Base-by-base conservation (phyloP, 2,329 filamentous ascomycete species). In the Sclerotiophoma versabilis region DNA sequence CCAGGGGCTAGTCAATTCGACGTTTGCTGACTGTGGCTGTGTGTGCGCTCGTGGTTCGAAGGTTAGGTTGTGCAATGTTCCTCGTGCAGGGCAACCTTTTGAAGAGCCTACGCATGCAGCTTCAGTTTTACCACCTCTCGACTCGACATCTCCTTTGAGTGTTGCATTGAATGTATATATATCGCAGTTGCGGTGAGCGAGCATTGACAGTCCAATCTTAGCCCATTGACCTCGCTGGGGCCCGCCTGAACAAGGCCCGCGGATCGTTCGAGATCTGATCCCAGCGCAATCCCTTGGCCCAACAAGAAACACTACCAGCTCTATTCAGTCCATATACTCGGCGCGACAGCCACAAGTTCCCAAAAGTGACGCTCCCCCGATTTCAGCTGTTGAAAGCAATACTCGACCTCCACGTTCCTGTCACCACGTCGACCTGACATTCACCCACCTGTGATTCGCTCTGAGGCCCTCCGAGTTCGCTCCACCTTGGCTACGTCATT, bases 271-370 rank as follows among this genome's bases (percentile, higher is more conserved):
- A 61, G 59, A 63, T 52, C 49, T 64, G 58, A 59, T 62, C 59
- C 60, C 45, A 63, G 64, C 63, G 57, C 50, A 58, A 25, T 47
- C 62, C 66, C 65, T 65, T 57, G 61, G 56, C 67, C 60, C 69
- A 70, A 69, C 69, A 70, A 64, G 63, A 66, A 65, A 61, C 61
- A 60, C 30, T 32, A 48, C 44, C 46, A 50, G 52, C 46, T 30
- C 46, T 49, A 34, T 45, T 44, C 33, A 45, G 17, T 45, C 33
- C 45, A 45, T 29, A 32, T 46, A 25, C 34, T 34, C 30, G 27
- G 39, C 47, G 25, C 41, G 26, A 50, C 54, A 50, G 45, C 44
- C 54, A 46, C 43, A 41, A 7, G 5, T 22, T 23, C 29, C 34
- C 33, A 33, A 17, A 37, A 48, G 33, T 26, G 39, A 54, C 45